Base-by-base conservation (phyloP, 768 basidiomycete genomes). In the Cantharellus cinnabarinus region DNA sequence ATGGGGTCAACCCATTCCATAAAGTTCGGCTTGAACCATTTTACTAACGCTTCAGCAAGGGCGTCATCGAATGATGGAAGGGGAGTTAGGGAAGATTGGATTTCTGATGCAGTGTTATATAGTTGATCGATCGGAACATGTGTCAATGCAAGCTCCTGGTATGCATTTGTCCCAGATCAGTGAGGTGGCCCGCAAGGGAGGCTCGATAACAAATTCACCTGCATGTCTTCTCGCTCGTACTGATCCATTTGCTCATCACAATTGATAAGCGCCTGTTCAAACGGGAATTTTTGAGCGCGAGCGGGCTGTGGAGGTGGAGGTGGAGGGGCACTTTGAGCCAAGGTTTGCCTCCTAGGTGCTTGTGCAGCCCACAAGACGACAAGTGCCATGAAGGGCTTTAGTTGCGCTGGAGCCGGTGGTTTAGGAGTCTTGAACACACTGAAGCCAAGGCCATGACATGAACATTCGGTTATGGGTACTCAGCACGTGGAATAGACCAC, bases 1-100 rank as follows among this genome's bases (percentile, higher is more conserved):
- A 73, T 69, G 2, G 72, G 72, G 60, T 74, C 72, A 15, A 69
- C 65, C 73, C 73, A 74, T 34, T 59, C 63, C 67, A 73, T 70
- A 60, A 66, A 73, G 37, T 58, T 56, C 3, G 59, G 44, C 61
- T 72, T 72, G 68, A 72, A 74, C 72, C 72, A 74, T 59, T 62
- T 60, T 7, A 70, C 69, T 5, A 73, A 64, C 2, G 64, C 63
- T 20, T 68, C 60, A 7, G 71, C 72, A 29, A 67, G 60, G 2
- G 67, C 69, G 59, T 73, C 72, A 54, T 68, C 66, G 41, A 60
- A 65, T 15, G 63, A 62, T 3, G 60, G 60, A 2, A 64, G 59
- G 4, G 59, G 40, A 4, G 44, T 55, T 0, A 41, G 35, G 34
- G 59, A 41, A 0, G 61, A 40, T 38, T 65, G 63, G 7, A 65